Evolutionary conservation across 257 asterid species (phyloP).

Genomic region (Verbena officinalis): DNA sequence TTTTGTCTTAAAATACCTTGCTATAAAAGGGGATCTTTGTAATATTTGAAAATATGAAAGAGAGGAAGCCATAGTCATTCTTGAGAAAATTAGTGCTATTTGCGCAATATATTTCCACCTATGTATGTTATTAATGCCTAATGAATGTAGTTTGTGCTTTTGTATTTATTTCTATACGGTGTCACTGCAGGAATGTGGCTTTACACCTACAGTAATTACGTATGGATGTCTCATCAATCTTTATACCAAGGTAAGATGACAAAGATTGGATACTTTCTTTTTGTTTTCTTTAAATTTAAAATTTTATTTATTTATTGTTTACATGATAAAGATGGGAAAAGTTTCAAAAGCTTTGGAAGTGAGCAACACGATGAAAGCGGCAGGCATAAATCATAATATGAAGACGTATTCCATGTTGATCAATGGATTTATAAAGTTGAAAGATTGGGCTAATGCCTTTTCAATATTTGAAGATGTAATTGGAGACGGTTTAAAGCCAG

Average conservation of each 20-base stretch:
- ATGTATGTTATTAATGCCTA: neutral
- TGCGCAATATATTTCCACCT: neutral
- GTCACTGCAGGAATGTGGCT: constrained; percentile 80
- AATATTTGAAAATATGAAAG: no score
- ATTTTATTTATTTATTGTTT: no score
- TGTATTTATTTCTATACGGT: constrained; percentile 14
- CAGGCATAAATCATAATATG: constrained; percentile 82
- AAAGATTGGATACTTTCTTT: neutral
- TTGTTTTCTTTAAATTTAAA: no score
- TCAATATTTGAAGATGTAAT: constrained; percentile 90
- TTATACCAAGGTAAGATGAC: constrained; percentile 79
- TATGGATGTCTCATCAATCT: constrained; percentile 95
- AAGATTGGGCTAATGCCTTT: constrained; percentile 98
- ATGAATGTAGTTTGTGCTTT: constrained; percentile 4
- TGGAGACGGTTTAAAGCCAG: constrained; percentile 82
- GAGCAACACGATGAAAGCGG: constrained; percentile 73
- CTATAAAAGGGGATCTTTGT: no score
- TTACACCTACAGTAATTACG: constrained; percentile 78
- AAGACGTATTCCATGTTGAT: constrained; percentile 97
- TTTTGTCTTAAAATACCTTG: no score
- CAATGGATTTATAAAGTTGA: constrained; percentile 79
- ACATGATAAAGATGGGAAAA: constrained; percentile 55
- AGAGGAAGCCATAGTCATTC: no score
- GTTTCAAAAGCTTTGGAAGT: constrained; percentile 86
- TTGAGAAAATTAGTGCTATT: no score